These are phyloP conservation scores for Podosphaera fusca DNA, from an alignment of 2,329 filamentous ascomycete genomes.

Conservation along the genomic window DNA sequence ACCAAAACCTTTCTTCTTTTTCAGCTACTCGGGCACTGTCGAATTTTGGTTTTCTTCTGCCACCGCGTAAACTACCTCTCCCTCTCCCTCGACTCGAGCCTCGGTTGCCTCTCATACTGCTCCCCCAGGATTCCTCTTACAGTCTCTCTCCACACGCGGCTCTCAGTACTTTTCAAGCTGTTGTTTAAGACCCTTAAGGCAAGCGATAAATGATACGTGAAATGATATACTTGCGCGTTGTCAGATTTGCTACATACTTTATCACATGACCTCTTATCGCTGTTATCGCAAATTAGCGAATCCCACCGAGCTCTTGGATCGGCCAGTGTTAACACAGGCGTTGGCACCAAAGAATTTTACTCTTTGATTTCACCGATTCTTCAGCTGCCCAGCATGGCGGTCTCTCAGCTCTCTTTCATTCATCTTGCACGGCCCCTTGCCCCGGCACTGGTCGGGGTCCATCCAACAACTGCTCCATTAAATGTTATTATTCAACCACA, in stretches of 20 bases:
- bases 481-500: conserved; percentile 89
- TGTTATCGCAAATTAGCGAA: conserved; percentile 1
- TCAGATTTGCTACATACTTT: not conserved
- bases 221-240: no score
- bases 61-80: conserved; percentile 11
- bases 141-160: no score
- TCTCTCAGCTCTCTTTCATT: conserved; percentile 59
- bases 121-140: not conserved
- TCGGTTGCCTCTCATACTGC: not conserved
- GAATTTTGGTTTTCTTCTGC: conserved; percentile 20
- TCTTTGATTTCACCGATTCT: not conserved
- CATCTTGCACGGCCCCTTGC: conserved; percentile 85
- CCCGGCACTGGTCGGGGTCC: conserved; percentile 54
- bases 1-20: conserved; percentile 18
- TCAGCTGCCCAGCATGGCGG: conserved; percentile 46
- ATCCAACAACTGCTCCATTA: conserved; percentile 73
- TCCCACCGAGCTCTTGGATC: not conserved
- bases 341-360: no score
- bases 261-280: not conserved
- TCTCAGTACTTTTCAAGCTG: no score
- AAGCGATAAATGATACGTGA: no score
- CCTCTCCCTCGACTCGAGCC: conserved; percentile 10
- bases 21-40: conserved; percentile 24
- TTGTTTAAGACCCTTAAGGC: no score
- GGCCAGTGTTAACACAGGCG: not conserved